Conservation (phyloP, 495 filamentous ascomycete genomes). For the Chlorociboria aeruginascens region DNA sequence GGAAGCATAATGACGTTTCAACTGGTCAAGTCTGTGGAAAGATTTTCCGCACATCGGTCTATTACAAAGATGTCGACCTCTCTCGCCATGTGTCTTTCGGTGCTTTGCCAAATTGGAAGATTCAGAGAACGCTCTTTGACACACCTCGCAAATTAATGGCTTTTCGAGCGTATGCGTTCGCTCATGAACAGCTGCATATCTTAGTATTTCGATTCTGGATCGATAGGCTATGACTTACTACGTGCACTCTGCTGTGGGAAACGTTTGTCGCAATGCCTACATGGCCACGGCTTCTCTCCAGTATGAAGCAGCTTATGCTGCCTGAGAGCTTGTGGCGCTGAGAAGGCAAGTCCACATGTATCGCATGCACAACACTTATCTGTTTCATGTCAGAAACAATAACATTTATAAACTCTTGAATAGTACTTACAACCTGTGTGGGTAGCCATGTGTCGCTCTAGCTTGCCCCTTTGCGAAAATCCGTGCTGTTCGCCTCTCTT, state of each 20-base stretch:
- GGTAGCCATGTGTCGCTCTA: constrained; percentile 49
- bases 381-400: constrained; percentile 19
- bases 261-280: constrained; percentile 36
- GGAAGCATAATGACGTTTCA: constrained; percentile 25
- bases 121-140: constrained; percentile 38
- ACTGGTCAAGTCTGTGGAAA: constrained; percentile 45
- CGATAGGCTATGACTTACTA: constrained; percentile 25
- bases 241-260: constrained; percentile 45
- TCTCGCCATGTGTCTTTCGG: constrained; percentile 36
- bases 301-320: constrained; percentile 51
- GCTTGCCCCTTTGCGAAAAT: constrained; percentile 46
- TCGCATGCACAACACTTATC: constrained; percentile 46
- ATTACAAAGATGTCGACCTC: constrained; percentile 35
- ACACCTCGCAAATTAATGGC: constrained; percentile 34
- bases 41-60: constrained; percentile 34
- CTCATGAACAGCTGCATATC: constrained; percentile 39
- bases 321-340: constrained; percentile 45
- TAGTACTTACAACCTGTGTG: constrained; percentile 46
- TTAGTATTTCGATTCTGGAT: background rate
- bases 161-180: constrained; percentile 39
- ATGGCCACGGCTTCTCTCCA: constrained; percentile 46
- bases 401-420: background rate
- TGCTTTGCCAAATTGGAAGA: constrained; percentile 46
- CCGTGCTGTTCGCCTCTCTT: constrained; percentile 19
- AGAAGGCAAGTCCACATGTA: constrained; percentile 42